Percentiles rank a stretch among this genome's conserved stretches.
These are phyloP conservation scores for Pseudomassariella vexata DNA, from an alignment of 2,329 filamentous ascomycete genomes.

Conservation along the genomic window DNA sequence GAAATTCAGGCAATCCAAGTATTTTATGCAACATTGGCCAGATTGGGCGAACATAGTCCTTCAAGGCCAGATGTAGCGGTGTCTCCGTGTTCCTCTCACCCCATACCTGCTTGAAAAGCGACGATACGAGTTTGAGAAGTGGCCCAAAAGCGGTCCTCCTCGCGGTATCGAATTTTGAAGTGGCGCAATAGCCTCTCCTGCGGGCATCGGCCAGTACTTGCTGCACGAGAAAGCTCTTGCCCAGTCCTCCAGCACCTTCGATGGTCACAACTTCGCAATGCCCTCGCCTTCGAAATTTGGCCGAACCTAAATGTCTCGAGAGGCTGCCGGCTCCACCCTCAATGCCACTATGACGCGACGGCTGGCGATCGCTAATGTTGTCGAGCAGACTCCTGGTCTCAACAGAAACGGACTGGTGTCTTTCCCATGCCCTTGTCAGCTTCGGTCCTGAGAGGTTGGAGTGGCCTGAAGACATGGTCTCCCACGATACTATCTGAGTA, in stretches of 20 bases:
- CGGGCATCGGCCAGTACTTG: constrained; percentile 56
- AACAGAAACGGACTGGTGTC: constrained; percentile 43
- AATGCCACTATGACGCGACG: constrained; percentile 33
- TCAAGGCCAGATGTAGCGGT: constrained; percentile 54
- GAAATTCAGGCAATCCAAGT: constrained; percentile 64
- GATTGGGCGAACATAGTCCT: constrained; percentile 56
- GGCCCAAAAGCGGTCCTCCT: constrained; percentile 57
- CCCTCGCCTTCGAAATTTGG: constrained; percentile 55
- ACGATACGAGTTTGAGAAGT: constrained; percentile 58
- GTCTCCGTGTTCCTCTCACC: constrained; percentile 62
- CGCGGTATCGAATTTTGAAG: constrained; percentile 60
- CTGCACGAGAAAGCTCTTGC: constrained; percentile 60
- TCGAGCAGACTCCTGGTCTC: constrained; percentile 44
- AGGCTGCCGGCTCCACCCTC: constrained; percentile 45
- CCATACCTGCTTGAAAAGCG: constrained; percentile 62
- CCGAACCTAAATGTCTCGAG: constrained; percentile 47
- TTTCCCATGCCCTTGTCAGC: constrained; percentile 42
- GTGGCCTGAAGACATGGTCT: constrained; percentile 40
- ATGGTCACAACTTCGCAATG: constrained; percentile 60
- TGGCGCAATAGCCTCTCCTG: constrained; percentile 58
- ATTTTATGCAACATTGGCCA: constrained; percentile 60
- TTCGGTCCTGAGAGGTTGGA: constrained; percentile 34
- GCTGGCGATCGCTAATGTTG: constrained; percentile 35
- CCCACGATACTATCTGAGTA: constrained; percentile 24
- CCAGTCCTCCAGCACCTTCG: constrained; percentile 57